Base-by-base conservation (phyloP, 2,329 filamentous ascomycete genomes). In the Aspergillus japonicus region DNA sequence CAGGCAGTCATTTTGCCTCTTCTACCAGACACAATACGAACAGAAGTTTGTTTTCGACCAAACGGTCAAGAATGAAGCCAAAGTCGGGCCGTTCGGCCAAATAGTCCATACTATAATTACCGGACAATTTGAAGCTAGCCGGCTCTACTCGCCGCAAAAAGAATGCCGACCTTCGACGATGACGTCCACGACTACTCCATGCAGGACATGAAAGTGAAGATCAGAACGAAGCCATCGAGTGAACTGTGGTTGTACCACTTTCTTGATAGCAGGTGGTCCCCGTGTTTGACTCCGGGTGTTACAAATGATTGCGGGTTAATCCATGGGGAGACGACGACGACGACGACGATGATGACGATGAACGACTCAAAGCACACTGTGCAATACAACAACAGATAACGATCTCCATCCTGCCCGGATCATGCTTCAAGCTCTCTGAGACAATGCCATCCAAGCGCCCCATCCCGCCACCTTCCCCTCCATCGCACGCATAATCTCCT, bases 381-480 rank as follows among this genome's bases (percentile, higher is more conserved):
- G 39, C 39, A 44, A 44, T 16, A 16, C 39, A 16, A 44, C 14
- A 19, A 19, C 39, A 6, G n/a, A 19, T 19, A 44, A 2, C 39
- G 39, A 44, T 29, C 16, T 44, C 6, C 16, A 7, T 19, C 39
- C 16, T 19, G 5, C 8, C 7, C 16, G 39, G 7, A 44, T 19
- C 39, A 44, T 19, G 39, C 39, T 19, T 44, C 14, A 44, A 44
- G 5, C 39, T 73, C 76, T 78, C 69, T 83, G 80, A 63, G 75
- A 81, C 23, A 73, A 68, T 2, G 78, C 81, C 54, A 77, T 69
- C 80, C 81, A 83, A 54, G 72, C 66, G 0, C 82, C 83, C 82
- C 82, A 85, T 2, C 73, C 78, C 7, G 81, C 64, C 12, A 85
- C 74, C 65, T 82, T 83, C 1, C 78, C 81, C 7, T 77, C 63